Percentiles rank a stretch among this genome's conserved stretches.
Conservation (phyloP, 164 flowering plant species). For the Amborella trichopoda region DNA sequence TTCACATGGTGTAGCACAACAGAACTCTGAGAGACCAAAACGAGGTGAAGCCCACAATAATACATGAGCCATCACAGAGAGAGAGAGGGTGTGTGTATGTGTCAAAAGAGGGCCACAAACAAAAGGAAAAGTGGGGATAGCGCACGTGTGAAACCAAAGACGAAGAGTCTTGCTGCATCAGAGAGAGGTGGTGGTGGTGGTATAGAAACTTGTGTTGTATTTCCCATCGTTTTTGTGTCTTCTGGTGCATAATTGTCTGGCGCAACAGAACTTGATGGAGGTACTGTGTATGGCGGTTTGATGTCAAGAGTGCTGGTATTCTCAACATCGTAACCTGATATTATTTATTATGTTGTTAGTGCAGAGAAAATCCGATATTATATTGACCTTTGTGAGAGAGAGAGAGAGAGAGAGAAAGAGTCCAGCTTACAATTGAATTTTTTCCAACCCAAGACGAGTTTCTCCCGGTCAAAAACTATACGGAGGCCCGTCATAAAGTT, state of each 20-base stretch:
- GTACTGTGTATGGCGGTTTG: constrained; percentile 9
- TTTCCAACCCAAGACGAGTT: constrained; percentile 65
- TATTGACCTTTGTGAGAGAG: not conserved
- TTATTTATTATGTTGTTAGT: not conserved
- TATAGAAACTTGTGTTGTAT: constrained; percentile 11
- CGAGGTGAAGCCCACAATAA: too few relatives aligned
- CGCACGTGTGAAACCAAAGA: not conserved
- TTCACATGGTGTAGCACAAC: too few relatives aligned
- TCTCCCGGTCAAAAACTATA: constrained; percentile 70
- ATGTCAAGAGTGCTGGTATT: constrained; percentile 15
- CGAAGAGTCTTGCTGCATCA: not conserved
- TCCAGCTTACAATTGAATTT: constrained; percentile 55
- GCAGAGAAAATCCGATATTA: not conserved
- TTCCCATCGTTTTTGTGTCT: constrained; percentile 17
- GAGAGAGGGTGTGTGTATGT: too few relatives aligned
- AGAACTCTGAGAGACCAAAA: too few relatives aligned
- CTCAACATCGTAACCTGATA: constrained; percentile 24
- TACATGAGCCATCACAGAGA: too few relatives aligned
- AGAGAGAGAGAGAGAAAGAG: not conserved
- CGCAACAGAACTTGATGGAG: constrained; percentile 23
- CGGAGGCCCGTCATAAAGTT: constrained; percentile 89
- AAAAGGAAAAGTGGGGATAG: constrained; percentile 2
- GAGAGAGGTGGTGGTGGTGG: constrained; percentile 9
- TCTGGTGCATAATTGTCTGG: constrained; percentile 19
- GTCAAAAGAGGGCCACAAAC: too few relatives aligned